These are phyloP conservation scores for Boletus pseudo-olivaceus DNA, from an alignment of 768 basidiomycete genomes.

Conservation along the genomic window DNA sequence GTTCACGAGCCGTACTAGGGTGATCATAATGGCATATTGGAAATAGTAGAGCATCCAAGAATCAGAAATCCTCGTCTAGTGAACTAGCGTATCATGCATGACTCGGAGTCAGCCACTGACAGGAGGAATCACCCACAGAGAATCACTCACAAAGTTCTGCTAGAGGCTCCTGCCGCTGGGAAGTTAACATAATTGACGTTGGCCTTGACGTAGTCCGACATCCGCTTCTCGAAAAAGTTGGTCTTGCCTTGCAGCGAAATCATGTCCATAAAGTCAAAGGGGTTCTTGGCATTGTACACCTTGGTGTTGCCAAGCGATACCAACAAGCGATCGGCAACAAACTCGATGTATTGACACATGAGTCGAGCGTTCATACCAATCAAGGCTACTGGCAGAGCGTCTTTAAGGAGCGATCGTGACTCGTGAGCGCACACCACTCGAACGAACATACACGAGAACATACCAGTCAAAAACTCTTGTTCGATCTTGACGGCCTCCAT, in stretches of 20 bases:
- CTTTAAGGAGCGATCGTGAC: no score
- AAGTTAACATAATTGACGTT: constrained; percentile 42
- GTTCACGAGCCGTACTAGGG: no score
- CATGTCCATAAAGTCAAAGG: constrained; percentile 94
- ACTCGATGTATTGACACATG: constrained; percentile 93
- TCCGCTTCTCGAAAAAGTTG: constrained; percentile 95
- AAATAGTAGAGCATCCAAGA: no score
- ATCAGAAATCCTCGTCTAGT: constrained; percentile 41
- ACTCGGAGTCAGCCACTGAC: no score
- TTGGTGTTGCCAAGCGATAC: constrained; percentile 82
- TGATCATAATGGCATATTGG: no score
- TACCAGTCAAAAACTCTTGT: constrained; percentile 81
- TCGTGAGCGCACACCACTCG: background rate
- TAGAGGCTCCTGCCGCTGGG: background rate
- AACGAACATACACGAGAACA: background rate
- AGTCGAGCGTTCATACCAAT: constrained; percentile 90
- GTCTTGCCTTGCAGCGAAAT: constrained; percentile 96
- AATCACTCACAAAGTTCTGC: constrained; percentile 38
- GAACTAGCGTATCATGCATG: constrained; percentile 23
- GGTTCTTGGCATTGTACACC: constrained; percentile 71
- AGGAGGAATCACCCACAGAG: background rate
- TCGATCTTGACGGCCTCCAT: constrained; percentile 82
- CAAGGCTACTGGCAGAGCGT: constrained; percentile 79
- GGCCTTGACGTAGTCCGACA: constrained; percentile 78
- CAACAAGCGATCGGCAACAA: constrained; percentile 86